Conservation (phyloP, 2,329 filamentous ascomycete species). For the Fusarium sp. region DNA sequence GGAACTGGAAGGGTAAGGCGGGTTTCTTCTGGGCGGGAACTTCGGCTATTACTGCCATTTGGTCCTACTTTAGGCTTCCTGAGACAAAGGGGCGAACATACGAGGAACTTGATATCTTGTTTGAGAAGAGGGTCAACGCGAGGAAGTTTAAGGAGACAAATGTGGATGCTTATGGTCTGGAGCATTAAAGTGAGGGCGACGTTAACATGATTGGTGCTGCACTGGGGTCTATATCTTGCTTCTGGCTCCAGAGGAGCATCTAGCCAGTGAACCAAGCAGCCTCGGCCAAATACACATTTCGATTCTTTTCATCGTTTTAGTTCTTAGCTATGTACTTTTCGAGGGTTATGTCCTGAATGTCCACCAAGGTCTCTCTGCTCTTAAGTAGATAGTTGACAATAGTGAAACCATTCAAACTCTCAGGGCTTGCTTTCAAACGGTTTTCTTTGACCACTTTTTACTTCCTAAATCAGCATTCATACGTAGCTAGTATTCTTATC, state of each 20-base stretch:
- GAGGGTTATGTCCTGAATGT: neutral
- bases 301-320: neutral
- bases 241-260: neutral
- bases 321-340: neutral
- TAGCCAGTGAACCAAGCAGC: neutral
- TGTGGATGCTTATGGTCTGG: neutral
- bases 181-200: neutral
- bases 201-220: neutral
- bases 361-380: neutral
- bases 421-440: neutral
- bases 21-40: constrained; percentile 50
- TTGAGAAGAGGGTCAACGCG: constrained; percentile 47
- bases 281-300: neutral
- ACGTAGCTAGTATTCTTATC: neutral
- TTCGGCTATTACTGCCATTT: constrained; percentile 42
- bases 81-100: constrained; percentile 50
- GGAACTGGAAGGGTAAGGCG: constrained; percentile 52
- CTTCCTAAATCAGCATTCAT: neutral
- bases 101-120: constrained; percentile 52
- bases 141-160: constrained; percentile 50
- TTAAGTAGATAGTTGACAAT: neutral
- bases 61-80: constrained; percentile 52
- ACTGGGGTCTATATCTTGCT: neutral
- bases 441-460: neutral
- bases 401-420: neutral